Conservation (phyloP, 495 filamentous ascomycete genomes). For the Barbatosphaeria neglecta region DNA sequence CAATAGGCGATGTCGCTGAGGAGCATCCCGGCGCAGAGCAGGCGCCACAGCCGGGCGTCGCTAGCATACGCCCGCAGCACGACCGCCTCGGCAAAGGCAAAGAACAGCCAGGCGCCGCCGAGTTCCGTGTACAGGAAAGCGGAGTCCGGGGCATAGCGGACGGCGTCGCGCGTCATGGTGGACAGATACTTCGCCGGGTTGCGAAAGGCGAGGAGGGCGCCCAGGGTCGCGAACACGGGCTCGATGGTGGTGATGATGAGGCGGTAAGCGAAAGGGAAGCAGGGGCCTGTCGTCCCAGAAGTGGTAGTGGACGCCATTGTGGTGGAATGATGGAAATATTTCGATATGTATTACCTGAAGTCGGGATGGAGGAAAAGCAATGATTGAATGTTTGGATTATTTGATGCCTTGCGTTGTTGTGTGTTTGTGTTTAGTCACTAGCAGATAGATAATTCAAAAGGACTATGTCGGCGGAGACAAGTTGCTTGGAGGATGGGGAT, state of each 20-base stretch:
- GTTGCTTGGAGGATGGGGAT: no score
- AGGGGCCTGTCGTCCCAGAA: conserved; percentile 4
- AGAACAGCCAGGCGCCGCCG: conserved; percentile 39
- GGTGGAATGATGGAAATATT: no score
- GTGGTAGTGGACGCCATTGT: background rate
- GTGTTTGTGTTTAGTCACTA: no score
- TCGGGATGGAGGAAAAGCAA: no score
- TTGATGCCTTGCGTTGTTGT: no score
- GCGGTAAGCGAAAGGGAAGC: conserved; percentile 27
- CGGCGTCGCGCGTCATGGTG: conserved; percentile 8
- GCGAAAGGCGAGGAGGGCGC: conserved; percentile 28
- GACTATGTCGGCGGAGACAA: no score
- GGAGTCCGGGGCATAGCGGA: conserved; percentile 1
- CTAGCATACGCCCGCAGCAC: conserved; percentile 37
- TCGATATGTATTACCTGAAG: no score
- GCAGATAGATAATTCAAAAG: no score
- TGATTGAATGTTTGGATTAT: no score
- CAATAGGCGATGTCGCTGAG: conserved; percentile 11
- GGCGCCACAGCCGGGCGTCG: conserved; percentile 42
- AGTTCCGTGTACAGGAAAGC: conserved; percentile 34
- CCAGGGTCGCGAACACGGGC: conserved; percentile 28
- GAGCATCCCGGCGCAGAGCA: conserved; percentile 16
- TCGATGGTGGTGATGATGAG: conserved; percentile 47
- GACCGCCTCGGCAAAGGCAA: conserved; percentile 47
- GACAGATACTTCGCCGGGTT: conserved; percentile 22